Evolutionary conservation across 2,329 filamentous ascomycete genomes (phyloP).

Genomic region (Didymella sp.): DNA sequence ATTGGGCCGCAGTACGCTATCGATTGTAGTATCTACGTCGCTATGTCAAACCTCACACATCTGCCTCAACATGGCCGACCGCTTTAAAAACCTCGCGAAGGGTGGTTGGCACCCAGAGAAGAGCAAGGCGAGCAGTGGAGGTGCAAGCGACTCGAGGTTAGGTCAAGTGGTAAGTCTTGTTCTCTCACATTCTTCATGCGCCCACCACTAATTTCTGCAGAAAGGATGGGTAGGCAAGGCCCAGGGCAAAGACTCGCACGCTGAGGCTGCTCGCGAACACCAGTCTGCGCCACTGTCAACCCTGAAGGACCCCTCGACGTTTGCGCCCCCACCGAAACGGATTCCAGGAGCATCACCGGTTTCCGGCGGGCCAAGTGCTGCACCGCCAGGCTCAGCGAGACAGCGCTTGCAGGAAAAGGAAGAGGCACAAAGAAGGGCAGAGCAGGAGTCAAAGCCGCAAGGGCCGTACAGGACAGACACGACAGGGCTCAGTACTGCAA

Average conservation of each 20-base stretch:
- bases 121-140: conserved; percentile 41
- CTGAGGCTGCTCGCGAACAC: conserved; percentile 53
- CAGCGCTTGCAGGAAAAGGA: conserved; percentile 46
- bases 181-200: conserved; percentile 19
- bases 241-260: conserved; percentile 54
- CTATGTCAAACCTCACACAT: conserved; percentile 18
- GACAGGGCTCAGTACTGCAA: conserved; percentile 71
- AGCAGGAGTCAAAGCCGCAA: conserved; percentile 56
- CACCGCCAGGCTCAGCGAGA: conserved; percentile 50
- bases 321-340: conserved; percentile 80
- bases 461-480: conserved; percentile 74
- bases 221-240: conserved; percentile 65
- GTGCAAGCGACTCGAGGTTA: conserved; percentile 57
- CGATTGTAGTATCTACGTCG: conserved; percentile 15
- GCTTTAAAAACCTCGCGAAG: conserved; percentile 53
- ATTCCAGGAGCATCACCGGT: conserved; percentile 30
- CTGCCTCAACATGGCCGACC: conserved; percentile 40
- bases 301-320: conserved; percentile 77
- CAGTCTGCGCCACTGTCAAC: conserved; percentile 69
- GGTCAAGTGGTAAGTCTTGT: conserved; percentile 61
- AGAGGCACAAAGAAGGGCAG: conserved; percentile 46
- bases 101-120: conserved; percentile 57
- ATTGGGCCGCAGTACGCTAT: conserved; percentile 27
- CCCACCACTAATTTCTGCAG: conserved; percentile 46
- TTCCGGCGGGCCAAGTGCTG: conserved; percentile 50